Evolutionary conservation across 139 green algal species (phyloP).

Genomic region (Limnomonas spitsbergensis): DNA sequence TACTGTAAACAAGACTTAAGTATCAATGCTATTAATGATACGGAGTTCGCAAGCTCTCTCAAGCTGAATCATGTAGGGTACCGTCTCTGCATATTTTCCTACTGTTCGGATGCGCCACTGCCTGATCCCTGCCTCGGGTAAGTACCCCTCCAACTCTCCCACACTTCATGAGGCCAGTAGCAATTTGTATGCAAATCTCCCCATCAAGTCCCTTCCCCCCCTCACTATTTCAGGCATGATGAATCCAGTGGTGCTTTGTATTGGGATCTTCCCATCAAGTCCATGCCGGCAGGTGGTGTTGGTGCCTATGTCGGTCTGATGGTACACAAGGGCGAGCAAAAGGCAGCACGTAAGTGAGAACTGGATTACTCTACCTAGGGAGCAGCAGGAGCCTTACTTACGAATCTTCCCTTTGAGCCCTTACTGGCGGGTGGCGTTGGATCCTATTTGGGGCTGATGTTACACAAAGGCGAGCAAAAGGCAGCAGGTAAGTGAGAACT

Average conservation of each 20-base stretch:
- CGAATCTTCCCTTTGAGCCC: too few species aligned
- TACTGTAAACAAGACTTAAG: too few species aligned
- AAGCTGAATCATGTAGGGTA: too few species aligned
- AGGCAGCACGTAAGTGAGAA: slow-evolving; percentile 43
- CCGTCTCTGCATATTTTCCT: background rate
- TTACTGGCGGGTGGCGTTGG: background rate
- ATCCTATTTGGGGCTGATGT: background rate
- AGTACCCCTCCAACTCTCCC: too few species aligned
- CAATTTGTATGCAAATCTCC: background rate
- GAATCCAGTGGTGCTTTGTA: slow-evolving; percentile 15
- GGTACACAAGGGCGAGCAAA: slow-evolving; percentile 53
- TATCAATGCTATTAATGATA: too few species aligned
- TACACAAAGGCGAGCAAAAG: background rate
- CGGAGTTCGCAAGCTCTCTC: too few species aligned
- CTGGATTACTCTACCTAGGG: too few species aligned
- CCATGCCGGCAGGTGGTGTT: background rate
- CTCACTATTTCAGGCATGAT: background rate
- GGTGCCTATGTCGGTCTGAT: slow-evolving; percentile 35
- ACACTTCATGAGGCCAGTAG: background rate
- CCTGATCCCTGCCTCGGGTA: too few species aligned
- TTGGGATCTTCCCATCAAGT: slow-evolving; percentile 44
- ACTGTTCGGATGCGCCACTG: background rate
- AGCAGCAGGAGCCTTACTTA: too few species aligned
- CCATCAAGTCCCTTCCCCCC: background rate
- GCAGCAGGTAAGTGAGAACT: background rate